Base-by-base conservation (phyloP, 1,284 basidiomycete species). In the Moesziomyces aphidis region DNA sequence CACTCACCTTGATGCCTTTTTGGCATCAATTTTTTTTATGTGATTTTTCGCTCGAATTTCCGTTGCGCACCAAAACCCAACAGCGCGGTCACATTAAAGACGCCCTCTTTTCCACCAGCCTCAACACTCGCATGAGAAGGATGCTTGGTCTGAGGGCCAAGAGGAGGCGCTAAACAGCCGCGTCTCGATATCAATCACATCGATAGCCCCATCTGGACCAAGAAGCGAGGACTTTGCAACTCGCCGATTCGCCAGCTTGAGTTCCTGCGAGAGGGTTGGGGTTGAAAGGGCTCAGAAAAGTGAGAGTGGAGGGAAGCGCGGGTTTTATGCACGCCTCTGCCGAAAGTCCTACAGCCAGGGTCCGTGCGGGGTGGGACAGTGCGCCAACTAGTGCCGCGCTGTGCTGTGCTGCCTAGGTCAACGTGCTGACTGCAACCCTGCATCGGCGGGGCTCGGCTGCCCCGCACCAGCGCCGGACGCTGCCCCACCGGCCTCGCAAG, bases 61-160 rank as follows among this genome's bases (percentile, higher is more conserved):
- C 15, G 2, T 4, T 42, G 15, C 15, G 39, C 26, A 28, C 26
- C 26, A 28, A 28, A 28, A 28, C 6, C 3, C 26, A 28, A 28
- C 26, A 28, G 26, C 26, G 56, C 52, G 75, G 73, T 5, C 75
- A 68, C 50, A 54, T 77, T 46, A 62, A 60, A 21, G 67, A 77
- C 24, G 75, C 75, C 17, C 45, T 77, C 17, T 60, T 65, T 39
- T 77, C 68, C 1, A 74, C 64, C 9, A 61, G 59, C 45, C 23
- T 76, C 42, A 49, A 68, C 24, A 76, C 73, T 1, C 58, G 73
- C n/a, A 50, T 76, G 13, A 64, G 70, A 11, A 31, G 73, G 46
- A 51, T 64, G 63, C 52, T 76, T 2, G 73, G 71, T 28, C 63
- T 76, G 17, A 51, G 73, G 26, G 73, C 73, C 48, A 72, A 72